Percentiles rank a stretch among this genome's conserved stretches.
Conservation (phyloP, 306 rosid species). For the Cyclanthera cordifolia region DNA sequence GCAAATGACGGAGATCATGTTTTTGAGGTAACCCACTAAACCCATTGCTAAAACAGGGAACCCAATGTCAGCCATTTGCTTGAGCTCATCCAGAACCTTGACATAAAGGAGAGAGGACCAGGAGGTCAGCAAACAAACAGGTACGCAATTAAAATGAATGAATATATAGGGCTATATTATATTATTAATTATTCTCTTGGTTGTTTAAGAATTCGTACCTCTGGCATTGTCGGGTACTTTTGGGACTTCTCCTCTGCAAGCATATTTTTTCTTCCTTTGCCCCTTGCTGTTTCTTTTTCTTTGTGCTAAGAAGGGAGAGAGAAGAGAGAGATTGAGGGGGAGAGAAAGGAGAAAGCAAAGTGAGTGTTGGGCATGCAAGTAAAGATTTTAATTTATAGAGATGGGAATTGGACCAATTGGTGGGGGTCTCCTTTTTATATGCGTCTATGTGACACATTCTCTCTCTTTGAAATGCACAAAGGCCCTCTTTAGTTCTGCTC, state of each 20-base stretch:
- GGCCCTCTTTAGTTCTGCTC: slow-evolving; percentile 9
- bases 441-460: background rate
- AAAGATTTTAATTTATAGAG: slow-evolving; percentile 22
- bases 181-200: background rate
- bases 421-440: slow-evolving; percentile 11
- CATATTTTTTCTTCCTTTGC: slow-evolving; percentile 21
- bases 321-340: slow-evolving; percentile 9
- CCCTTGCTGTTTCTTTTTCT: background rate
- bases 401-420: slow-evolving; percentile 10
- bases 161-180: background rate
- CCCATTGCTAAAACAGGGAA: slow-evolving; percentile 65
- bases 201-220: slow-evolving; percentile 41
- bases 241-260: slow-evolving; percentile 22
- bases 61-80: slow-evolving; percentile 49
- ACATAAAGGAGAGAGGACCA: background rate
- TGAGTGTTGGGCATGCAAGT: slow-evolving; percentile 11
- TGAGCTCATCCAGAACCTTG: slow-evolving; percentile 61
- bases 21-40: slow-evolving; percentile 44
- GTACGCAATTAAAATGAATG: background rate
- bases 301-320: slow-evolving; percentile 6
- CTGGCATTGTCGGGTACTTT: slow-evolving; percentile 39
- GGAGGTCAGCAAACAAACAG: background rate
- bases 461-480: background rate
- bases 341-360: slow-evolving; percentile 12
- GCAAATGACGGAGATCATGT: slow-evolving; percentile 18